Percentiles rank a stretch among this genome's conserved stretches.
Evolutionary conservation across 768 basidiomycete genomes (phyloP).

Genomic region (Tulasnella sp.): DNA sequence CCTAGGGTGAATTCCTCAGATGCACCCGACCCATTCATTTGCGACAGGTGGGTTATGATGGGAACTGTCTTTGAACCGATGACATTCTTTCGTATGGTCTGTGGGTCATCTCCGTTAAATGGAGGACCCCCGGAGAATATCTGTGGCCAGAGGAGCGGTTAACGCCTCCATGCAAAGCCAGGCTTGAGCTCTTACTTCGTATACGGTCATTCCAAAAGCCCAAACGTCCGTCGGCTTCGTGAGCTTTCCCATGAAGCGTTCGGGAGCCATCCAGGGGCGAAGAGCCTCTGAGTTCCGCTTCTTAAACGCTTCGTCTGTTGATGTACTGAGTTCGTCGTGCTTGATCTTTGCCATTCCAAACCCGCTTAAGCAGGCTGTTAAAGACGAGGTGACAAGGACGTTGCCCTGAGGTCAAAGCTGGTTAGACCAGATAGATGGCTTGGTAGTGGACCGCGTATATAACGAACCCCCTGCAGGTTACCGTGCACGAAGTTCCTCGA

Average conservation of each 20-base stretch:
- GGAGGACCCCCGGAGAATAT: not conserved
- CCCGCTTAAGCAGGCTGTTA: not conserved
- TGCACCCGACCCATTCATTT: not conserved
- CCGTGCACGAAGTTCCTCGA: constrained; percentile 2
- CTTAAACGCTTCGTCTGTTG: not conserved
- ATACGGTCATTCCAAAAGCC: constrained; percentile 5
- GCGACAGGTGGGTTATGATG: not conserved
- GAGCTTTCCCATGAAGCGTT: not conserved
- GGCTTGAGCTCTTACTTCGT: not conserved
- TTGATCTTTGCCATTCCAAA: not conserved
- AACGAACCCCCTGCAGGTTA: constrained; percentile 1
- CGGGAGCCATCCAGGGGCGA: constrained; percentile 3
- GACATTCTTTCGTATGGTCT: not conserved
- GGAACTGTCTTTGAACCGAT: not conserved
- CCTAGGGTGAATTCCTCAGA: not conserved
- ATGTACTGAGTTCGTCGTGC: not conserved
- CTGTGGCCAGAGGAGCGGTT: not conserved
- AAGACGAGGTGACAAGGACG: not conserved
- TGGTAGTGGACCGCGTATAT: too few species aligned
- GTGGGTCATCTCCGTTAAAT: not conserved
- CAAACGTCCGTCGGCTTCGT: constrained; percentile 3
- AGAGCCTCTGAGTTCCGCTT: not conserved
- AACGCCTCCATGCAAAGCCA: not conserved
- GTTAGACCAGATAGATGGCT: too few species aligned
- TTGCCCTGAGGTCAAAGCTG: too few species aligned